Evolutionary conservation across 2,329 filamentous ascomycete species (phyloP), one percentile per base, ranked within the genome.

Genomic region (Fusarium sp.): DNA sequence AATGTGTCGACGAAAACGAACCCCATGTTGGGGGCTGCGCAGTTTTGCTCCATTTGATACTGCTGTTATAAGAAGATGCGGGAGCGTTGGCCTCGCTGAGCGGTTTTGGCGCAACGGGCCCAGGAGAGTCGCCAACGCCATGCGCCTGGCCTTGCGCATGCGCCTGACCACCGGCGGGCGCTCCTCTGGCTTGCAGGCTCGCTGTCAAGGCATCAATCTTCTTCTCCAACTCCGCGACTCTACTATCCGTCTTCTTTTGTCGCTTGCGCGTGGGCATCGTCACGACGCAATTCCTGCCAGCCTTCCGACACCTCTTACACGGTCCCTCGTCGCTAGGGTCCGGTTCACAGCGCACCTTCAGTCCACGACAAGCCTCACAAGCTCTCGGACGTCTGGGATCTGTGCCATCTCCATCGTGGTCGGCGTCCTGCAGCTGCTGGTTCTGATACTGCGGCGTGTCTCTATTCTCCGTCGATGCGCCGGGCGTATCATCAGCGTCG

Each of bases 191-290:
- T 45, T 93, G 90, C 68, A 97, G 77, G 35, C 89, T 93, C 8
- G 93, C 92, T 9, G 92, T 97, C 76, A 97, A 78, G 10, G 91
- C 92, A 81, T 97, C 93, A 67, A 97, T 95, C 82, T 96, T 96
- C 83, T 91, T 93, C 83, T 97, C 94, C 51, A 97, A 84, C 82
- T 97, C 94, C 10, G 93, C 91, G 14, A 97, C 94, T 51, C 93
- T 86, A 69, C 89, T 95, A 77, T 97, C 94, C 54, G 92, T 94
- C 83, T 97, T 97, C 83, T 95, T 97, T 82, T 95, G 92, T 44
- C 94, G 86, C 80, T 96, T 97, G 40, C 93, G 78, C 30, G 84
- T 87, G 15, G 86, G 92, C 66, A 89, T 87, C 1, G 93, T 96
- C 65, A 94, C 90, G 40, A 94, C 81, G 75, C 94, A 97, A 66